Evolutionary conservation across 805 yeast species (phyloP).

Genomic region (Candida cerambycidarum): DNA sequence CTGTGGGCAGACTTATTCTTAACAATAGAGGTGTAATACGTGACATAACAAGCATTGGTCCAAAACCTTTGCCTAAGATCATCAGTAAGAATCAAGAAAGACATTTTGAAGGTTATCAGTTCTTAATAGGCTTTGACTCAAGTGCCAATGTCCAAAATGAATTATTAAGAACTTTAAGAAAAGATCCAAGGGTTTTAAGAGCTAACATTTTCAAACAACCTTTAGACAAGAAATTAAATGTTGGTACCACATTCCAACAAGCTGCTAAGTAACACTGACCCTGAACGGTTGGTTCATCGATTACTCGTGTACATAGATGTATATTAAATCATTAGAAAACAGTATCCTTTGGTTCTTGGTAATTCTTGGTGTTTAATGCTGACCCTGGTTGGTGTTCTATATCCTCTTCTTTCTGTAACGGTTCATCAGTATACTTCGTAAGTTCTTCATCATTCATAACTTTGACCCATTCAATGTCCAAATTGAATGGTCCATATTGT

Average conservation of each 20-base stretch:
- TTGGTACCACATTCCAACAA: slow-evolving; percentile 58
- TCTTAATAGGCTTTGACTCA: slow-evolving; percentile 82
- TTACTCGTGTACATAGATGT: neutral
- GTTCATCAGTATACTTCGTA: slow-evolving; percentile 7
- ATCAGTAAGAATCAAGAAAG: slow-evolving; percentile 82
- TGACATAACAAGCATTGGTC: slow-evolving; percentile 76
- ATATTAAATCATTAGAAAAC: slow-evolving; percentile 4
- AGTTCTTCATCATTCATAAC: slow-evolving; percentile 57
- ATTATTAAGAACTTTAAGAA: slow-evolving; percentile 71
- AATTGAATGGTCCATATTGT: slow-evolving; percentile 71
- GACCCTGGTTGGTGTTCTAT: slow-evolving; percentile 3
- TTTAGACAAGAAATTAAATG: slow-evolving; percentile 50
- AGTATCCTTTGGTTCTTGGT: slow-evolving; percentile 9
- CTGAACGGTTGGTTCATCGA: too few relatives aligned
- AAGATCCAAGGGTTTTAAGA: slow-evolving; percentile 90
- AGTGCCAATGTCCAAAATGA: slow-evolving; percentile 85
- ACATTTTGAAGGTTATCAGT: slow-evolving; percentile 89
- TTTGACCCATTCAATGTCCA: slow-evolving; percentile 72
- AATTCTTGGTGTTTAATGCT: slow-evolving; percentile 5
- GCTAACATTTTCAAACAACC: slow-evolving; percentile 68
- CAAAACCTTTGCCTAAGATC: slow-evolving; percentile 74
- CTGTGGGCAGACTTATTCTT: slow-evolving; percentile 79
- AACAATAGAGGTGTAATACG: slow-evolving; percentile 94
- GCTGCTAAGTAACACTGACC: slow-evolving; percentile 16
- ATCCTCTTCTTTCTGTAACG: neutral